Evolutionary conservation across 345 rosid species (phyloP), one percentile per base, ranked within the genome.

Genomic region (Populus deltoides): DNA sequence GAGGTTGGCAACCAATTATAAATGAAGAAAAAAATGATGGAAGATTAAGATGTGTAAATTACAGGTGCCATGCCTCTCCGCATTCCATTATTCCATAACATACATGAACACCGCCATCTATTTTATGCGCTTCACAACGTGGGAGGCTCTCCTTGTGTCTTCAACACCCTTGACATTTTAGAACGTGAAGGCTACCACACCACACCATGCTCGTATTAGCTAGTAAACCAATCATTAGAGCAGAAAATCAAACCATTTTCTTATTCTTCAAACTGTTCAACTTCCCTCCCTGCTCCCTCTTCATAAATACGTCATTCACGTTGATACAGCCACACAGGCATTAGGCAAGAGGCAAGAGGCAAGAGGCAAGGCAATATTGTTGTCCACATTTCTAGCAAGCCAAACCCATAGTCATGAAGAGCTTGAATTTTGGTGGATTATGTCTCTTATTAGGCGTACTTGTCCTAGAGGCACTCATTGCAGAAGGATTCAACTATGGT

Each of bases 181-280:
- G 79, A 86, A 90, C 92, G 89, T 90, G 92, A 76, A 69, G 73
- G 81, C 84, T 85, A 79, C 89, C 83, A 88, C 86, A 59, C 35
- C n/a, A 16, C 53, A 73, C 62, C 31, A 53, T 59, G 22, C 22
- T 4, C 53, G 17, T 20, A 6, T 39, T 47, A n/a, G 27, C 27
- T 1, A 27, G 2, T 25, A 70, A 51, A 66, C 57, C 66, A 39
- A 71, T 75, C 82, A 66, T 70, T 47, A 61, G 45, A 13, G 16
- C 22, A 68, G 36, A 70, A n/a, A 31, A 10, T 67, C 45, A 33
- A 15, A 43, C 45, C 77, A 39, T 45, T 55, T 72, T 72, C n/a
- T 18, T 73, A 11, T 13, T 35, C 11, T 66, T 81, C 35, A 33
- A 4, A 33, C 5, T 33, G 35, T 33, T 33, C 81, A 68, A 76